Evolutionary conservation across 2,329 filamentous ascomycete species (phyloP), one percentile per base, ranked within the genome.

Genomic region (Pyrenochaeta sp.): DNA sequence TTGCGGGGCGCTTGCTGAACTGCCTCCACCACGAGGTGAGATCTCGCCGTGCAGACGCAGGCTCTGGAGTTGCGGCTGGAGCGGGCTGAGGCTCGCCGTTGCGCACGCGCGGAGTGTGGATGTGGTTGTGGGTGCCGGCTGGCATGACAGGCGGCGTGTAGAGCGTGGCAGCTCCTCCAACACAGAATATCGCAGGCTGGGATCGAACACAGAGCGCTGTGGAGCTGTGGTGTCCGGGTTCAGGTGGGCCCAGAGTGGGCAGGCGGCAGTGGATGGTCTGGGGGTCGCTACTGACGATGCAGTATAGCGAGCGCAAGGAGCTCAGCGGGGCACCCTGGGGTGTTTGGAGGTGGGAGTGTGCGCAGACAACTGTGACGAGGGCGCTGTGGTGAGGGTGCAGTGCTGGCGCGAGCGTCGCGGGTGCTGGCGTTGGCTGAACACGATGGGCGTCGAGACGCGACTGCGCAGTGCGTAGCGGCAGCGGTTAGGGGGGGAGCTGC

Each of bases 1-100:
- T 85, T 47, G 82, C 79, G 60, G 82, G 76, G 54, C 77, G 85
- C 79, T 95, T 77, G 65, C 71, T 95, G 80, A 99, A 98, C 68
- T 89, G 88, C 78, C 92, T 97, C 95, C 95, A 98, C 95, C 95
- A 99, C 55, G 91, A 96, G 66, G 92, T 90, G 66, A 98, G 82
- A 75, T 97, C 92, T 74, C 91, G 87, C 80, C 90, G 96, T 63
- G 87, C 91, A 27, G 91, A 91, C 49, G 90, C 91, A 36, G 91
- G 92, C 67, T 84, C 81, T 52, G 82, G 77, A 51, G 74, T 83
- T 73, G 74, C 78, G 76, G 72, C 75, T 51, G 78, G 74, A 60
- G 67, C 74, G 33, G 72, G 73, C 68, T 72, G 77, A 42, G 77
- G 75, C 53, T 78, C 77, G 54, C 74, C 75, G 58, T 76, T 73